These are phyloP conservation scores for Nepenthes mirabilis DNA, from an alignment of 148 eudicot genomes.

Conservation along the genomic window DNA sequence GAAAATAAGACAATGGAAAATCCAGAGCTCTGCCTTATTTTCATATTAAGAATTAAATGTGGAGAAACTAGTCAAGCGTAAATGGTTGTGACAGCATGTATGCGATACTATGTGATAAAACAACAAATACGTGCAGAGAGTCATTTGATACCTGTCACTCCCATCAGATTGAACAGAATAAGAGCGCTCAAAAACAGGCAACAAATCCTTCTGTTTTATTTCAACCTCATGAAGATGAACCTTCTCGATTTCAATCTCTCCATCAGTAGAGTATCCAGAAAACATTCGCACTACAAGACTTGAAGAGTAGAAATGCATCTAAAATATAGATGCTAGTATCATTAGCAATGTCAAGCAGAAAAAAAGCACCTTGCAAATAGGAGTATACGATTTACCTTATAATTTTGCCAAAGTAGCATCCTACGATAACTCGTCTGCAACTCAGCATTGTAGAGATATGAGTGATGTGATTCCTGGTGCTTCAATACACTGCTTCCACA, in stretches of 20 bases:
- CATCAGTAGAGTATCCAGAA: slow-evolving; percentile 19
- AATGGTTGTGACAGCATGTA: background rate
- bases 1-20: background rate
- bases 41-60: background rate
- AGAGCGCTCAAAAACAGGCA: slow-evolving; percentile 82
- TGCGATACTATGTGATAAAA: background rate
- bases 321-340: slow-evolving; percentile 2
- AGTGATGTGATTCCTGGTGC: slow-evolving; percentile 46
- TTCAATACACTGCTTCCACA: slow-evolving; percentile 28
- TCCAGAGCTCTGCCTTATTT: background rate
- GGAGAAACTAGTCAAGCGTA: background rate
- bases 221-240: slow-evolving; percentile 52
- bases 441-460: slow-evolving; percentile 86
- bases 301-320: slow-evolving; percentile 65
- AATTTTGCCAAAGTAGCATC: slow-evolving; percentile 75
- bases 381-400: slow-evolving; percentile 36
- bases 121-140: background rate
- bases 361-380: slow-evolving; percentile 2
- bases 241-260: slow-evolving; percentile 79
- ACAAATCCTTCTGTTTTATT: slow-evolving; percentile 64
- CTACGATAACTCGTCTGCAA: slow-evolving; percentile 63
- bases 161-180: slow-evolving; percentile 51
- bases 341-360: slow-evolving; percentile 3
- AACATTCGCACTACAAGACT: slow-evolving; percentile 18
- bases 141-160: slow-evolving; percentile 34